Percentiles rank a stretch among this genome's conserved stretches.
Evolutionary conservation across 495 filamentous ascomycete species (phyloP).

Genomic region (Daldinia grandis): DNA sequence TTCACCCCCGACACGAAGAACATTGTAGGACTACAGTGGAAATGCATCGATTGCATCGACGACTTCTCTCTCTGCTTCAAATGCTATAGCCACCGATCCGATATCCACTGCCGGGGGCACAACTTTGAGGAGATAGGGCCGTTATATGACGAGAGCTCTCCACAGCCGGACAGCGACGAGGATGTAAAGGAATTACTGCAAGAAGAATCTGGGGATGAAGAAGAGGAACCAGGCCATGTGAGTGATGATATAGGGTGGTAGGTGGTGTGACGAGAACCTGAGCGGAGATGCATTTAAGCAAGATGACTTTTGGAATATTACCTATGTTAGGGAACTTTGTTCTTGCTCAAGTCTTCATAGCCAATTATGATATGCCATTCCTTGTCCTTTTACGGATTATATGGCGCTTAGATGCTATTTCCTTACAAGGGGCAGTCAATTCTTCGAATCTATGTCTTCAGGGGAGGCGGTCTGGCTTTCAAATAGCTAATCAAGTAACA

Average conservation of each 20-base stretch:
- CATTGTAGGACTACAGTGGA: neutral
- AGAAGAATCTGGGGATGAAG: neutral
- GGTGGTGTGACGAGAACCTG: neutral
- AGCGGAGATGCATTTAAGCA: too few species aligned
- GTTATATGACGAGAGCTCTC: neutral
- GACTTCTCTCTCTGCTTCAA: neutral
- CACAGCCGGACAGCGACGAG: neutral
- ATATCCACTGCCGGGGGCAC: neutral
- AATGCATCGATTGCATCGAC: neutral
- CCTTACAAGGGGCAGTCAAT: too few species aligned
- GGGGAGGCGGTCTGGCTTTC: too few species aligned
- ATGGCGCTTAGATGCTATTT: too few species aligned
- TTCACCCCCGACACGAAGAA: neutral
- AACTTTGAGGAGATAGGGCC: neutral
- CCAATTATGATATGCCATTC: too few species aligned
- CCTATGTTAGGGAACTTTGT: too few species aligned
- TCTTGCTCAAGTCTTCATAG: too few species aligned
- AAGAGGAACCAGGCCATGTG: neutral
- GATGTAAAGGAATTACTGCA: neutral
- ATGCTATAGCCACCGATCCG: neutral
- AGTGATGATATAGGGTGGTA: neutral
- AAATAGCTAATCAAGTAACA: too few species aligned
- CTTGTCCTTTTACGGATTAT: too few species aligned
- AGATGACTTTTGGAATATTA: too few species aligned
- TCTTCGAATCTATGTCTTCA: too few species aligned